phyloP scores from a whole-genome alignment of 2,329 filamentous ascomycete genomes.

The Colletotrichum cuscutae region DNA sequence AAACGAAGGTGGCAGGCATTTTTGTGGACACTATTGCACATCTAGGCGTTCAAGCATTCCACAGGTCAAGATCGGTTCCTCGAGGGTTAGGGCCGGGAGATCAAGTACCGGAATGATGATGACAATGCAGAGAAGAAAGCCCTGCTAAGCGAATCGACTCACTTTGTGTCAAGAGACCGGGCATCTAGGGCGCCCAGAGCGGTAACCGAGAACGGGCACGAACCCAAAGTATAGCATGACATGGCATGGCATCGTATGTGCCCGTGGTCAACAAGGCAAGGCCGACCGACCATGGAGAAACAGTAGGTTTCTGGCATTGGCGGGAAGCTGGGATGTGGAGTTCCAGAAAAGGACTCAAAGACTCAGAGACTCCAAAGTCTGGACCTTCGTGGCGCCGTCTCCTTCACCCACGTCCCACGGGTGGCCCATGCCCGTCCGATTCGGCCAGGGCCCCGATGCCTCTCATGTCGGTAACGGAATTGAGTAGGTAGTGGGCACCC shows the following conservation, averaged over 20 bases:
- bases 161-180: not conserved
- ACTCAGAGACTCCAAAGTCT: not conserved
- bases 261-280: not conserved
- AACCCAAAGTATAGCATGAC: not conserved
- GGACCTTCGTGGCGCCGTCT: not conserved
- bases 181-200: not conserved
- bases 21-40: not conserved
- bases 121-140: not conserved
- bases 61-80: not conserved
- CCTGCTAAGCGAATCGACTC: not conserved
- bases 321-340: not conserved
- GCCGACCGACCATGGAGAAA: not conserved
- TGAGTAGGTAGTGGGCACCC: slow-evolving; percentile 29
- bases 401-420: not conserved
- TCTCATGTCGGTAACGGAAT: slow-evolving; percentile 31
- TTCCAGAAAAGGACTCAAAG: not conserved
- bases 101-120: not conserved
- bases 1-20: not conserved
- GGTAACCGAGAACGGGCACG: not conserved
- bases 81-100: not conserved
- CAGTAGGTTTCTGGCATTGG: not conserved
- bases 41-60: not conserved
- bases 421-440: slow-evolving; percentile 13
- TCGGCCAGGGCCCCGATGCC: slow-evolving; percentile 26
- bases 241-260: not conserved